A percentile compares a stretch with the other conserved stretches of the same genome.
Evolutionary conservation across 2,329 filamentous ascomycete species (phyloP).

Genomic region (Cladophialophora immunda): DNA sequence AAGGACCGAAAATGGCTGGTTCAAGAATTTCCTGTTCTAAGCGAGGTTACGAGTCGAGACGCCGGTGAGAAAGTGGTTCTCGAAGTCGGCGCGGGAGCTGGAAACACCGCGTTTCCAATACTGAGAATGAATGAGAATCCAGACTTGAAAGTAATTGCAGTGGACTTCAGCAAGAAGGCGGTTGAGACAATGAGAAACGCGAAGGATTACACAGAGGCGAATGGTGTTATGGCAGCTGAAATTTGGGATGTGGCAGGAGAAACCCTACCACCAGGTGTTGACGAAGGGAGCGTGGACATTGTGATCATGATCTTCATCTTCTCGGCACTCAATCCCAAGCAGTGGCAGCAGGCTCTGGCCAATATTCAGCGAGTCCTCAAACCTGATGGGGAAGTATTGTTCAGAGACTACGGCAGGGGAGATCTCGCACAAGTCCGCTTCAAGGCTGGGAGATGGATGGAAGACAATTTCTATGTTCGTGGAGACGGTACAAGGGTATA

Average conservation of each 20-base stretch:
- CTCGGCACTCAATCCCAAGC: conserved; percentile 82
- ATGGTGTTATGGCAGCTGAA: conserved; percentile 76
- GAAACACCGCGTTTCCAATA: conserved; percentile 95
- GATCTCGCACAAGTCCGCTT: conserved; percentile 97
- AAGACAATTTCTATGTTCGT: conserved; percentile 96
- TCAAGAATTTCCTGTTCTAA: conserved; percentile 93
- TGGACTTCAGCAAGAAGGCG: conserved; percentile 94
- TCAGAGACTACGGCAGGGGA: conserved; percentile 94
- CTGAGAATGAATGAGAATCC: conserved; percentile 84
- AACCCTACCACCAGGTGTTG: conserved; percentile 76
- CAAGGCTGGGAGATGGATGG: conserved; percentile 91
- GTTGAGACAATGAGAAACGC: conserved; percentile 89
- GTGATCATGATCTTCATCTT: conserved; percentile 98
- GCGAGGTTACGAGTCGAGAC: conserved; percentile 73
- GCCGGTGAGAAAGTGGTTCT: conserved; percentile 76
- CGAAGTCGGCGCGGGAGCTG: conserved; percentile 93
- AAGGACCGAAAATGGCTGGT: conserved; percentile 97
- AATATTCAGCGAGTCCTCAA: conserved; percentile 87
- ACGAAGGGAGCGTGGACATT: conserved; percentile 83
- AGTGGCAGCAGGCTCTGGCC: conserved; percentile 82
- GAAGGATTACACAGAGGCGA: conserved; percentile 73
- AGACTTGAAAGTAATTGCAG: conserved; percentile 84
- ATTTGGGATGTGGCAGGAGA: conserved; percentile 89
- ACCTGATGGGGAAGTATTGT: conserved; percentile 90
- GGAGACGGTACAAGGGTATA: conserved; percentile 97